These are phyloP conservation scores for Fusarium siculi DNA, from an alignment of 2,329 filamentous ascomycete genomes.

Conservation along the genomic window DNA sequence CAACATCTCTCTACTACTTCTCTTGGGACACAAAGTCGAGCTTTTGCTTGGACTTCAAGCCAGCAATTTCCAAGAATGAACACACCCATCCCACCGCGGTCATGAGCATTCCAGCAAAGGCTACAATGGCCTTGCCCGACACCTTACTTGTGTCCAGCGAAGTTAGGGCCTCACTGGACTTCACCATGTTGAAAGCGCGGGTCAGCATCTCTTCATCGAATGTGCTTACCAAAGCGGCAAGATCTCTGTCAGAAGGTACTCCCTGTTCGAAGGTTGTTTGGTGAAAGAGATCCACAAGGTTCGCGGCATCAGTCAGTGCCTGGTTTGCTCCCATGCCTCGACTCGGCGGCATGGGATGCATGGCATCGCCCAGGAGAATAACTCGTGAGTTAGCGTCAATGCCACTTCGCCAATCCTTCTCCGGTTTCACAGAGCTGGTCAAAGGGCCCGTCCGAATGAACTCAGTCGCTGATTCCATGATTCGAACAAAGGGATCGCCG, in stretches of 20 bases:
- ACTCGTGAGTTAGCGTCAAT: background rate
- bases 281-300: background rate
- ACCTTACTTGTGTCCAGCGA: background rate
- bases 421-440: background rate
- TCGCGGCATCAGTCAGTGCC: background rate
- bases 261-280: background rate
- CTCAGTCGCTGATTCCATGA: background rate
- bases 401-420: background rate
- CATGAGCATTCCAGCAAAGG: background rate
- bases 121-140: background rate
- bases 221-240: background rate
- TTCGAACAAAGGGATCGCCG: background rate
- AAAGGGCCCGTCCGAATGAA: background rate
- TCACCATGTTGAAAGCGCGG: background rate
- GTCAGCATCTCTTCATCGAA: background rate
- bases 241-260: background rate
- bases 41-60: background rate
- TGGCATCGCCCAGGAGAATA: background rate
- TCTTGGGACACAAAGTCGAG: background rate
- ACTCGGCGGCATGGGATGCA: background rate
- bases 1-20: background rate
- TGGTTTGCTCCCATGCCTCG: background rate
- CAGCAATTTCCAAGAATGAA: background rate
- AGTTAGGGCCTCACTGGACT: background rate
- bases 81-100: background rate